Base-by-base conservation (phyloP, 495 filamentous ascomycete species). In the Hypoxylon fragiforme region DNA sequence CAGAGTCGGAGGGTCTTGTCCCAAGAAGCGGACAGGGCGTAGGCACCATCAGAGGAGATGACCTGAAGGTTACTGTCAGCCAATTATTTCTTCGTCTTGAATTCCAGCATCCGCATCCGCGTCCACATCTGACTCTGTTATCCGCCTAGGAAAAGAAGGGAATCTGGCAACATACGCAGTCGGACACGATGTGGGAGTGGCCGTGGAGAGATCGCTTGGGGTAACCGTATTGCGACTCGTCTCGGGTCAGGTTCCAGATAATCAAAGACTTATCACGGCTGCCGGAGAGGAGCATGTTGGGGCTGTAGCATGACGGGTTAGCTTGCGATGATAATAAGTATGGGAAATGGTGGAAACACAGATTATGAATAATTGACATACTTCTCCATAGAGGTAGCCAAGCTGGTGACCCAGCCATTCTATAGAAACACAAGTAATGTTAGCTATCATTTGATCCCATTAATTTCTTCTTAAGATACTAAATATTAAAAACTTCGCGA, bases 181-280 rank as follows among this genome's bases (percentile, higher is more conserved):
- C 94, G 72, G 94, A 99, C 74, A 99, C 94, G 76, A 99, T 97
- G 86, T 99, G 94, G 62, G 90, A 95, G 84, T 99, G 94, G 71
- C 94, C 94, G 80, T 96, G 87, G 54, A 99, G 90, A 69, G 87
- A 90, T 76, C 94, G 88, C 85, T 97, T 97, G 70, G 94, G 94
- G 85, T 96, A 95, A 66, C 94, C 94, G 81, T 96, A 97, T 67
- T 86, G 84, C 74, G 87, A 84, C 78, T 97, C 94, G 75, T 99
- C 94, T 76, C 94, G 92, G 76, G 94, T 97, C 65, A 99, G 86
- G 87, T 96, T 95, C 94, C 94, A 99, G 85, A 99, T 92, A 81
- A 99, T 99, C 72, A 99, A 81, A 66, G 89, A 90, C 85, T 97
- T 96, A 85, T 99, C 94, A 75, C 94, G 90, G 76, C 84, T 89